Conservation (phyloP, 305 asterid species). For the Andrographis paniculata region DNA sequence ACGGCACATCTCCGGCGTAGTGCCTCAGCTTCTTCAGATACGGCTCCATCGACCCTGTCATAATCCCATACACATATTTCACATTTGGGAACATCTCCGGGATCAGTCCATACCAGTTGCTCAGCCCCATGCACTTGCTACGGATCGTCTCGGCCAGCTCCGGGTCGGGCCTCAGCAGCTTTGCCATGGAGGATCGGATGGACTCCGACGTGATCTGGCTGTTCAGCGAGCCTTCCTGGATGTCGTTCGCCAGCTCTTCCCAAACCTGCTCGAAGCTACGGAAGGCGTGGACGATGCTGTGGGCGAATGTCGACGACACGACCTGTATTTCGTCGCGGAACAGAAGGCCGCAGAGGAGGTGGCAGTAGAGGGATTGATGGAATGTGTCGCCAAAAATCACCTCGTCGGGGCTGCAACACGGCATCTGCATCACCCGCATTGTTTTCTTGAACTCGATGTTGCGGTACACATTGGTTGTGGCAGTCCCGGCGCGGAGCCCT, state of each 20-base stretch:
- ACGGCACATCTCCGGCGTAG: constrained; percentile 68
- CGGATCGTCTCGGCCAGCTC: constrained; percentile 43
- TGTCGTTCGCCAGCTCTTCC: constrained; percentile 68
- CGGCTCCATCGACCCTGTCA: constrained; percentile 99
- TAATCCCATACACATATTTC: constrained; percentile 80
- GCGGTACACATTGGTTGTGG: constrained; percentile 88
- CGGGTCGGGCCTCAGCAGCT: constrained; percentile 62
- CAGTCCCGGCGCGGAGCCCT: constrained; percentile 91
- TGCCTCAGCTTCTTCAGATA: constrained; percentile 85
- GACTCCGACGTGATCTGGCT: constrained; percentile 57
- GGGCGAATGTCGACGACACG: constrained; percentile 84
- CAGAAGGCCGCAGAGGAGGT: constrained; percentile 81
- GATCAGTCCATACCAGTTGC: constrained; percentile 79
- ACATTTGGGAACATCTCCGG: constrained; percentile 64
- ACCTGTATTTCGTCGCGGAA: constrained; percentile 65
- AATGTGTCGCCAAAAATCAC: constrained; percentile 92
- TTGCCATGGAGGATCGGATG: constrained; percentile 48
- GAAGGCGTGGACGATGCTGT: constrained; percentile 83
- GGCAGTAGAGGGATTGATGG: constrained; percentile 84
- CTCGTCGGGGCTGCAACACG: constrained; percentile 93
- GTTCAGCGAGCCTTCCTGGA: constrained; percentile 55
- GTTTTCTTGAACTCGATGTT: constrained; percentile 64
- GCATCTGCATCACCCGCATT: constrained; percentile 87
- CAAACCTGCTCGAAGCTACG: constrained; percentile 71
- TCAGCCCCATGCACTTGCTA: constrained; percentile 40